Base-by-base conservation (phyloP, 139 green algal species). In the Chlamydomonas sp. region DNA sequence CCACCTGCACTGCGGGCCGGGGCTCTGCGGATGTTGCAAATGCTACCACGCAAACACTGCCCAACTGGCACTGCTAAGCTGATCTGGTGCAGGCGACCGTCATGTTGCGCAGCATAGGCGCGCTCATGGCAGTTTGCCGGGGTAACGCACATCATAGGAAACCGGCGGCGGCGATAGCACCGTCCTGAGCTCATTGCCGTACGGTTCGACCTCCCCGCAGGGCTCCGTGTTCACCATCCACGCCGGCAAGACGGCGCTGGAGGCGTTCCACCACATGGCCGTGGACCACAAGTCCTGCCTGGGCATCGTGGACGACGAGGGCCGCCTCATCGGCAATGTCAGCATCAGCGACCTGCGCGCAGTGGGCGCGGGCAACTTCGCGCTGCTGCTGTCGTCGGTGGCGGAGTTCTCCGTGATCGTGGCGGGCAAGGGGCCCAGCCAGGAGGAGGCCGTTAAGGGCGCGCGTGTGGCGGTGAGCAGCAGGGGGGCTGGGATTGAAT, bases 291-390 rank as follows among this genome's bases (percentile, higher is more conserved):
- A 93, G 91, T 87, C 72, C 64, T 86, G 86, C 86, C 77, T 93
- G 83, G 91, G 85, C 78, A 89, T 93, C 67, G 84, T 91, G n/a
- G 90, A 91, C 72, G 77, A 72, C 49, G 80, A 61, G 14, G 90
- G 87, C 67, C 84, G 84, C 77, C 89, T 92, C 58, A 88, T 94
- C 72, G 91, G 87, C 75, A 96, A 94, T 89, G 91, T 96, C 83
- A 92, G 84, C 49, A 83, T 95, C 72, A 93, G 89, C 14, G 94
- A 96, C 71, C 90, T 96, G 63, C 87, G 91, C 63, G 80, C 75
- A 68, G 66, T 93, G 58, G 61, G 64, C 58, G 15, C 74, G 12
- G 80, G 89, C 62, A 79, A 80, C 79, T 91, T 86, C 68, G 84
- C 59, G 62, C 72, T 80, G 77, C 87, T 93, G 68, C n/a, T 79